Percentiles rank a stretch among this genome's conserved stretches.
Evolutionary conservation across 1,139 yeast genomes (phyloP).

Genomic region (Oligophagozyma castellii): DNA sequence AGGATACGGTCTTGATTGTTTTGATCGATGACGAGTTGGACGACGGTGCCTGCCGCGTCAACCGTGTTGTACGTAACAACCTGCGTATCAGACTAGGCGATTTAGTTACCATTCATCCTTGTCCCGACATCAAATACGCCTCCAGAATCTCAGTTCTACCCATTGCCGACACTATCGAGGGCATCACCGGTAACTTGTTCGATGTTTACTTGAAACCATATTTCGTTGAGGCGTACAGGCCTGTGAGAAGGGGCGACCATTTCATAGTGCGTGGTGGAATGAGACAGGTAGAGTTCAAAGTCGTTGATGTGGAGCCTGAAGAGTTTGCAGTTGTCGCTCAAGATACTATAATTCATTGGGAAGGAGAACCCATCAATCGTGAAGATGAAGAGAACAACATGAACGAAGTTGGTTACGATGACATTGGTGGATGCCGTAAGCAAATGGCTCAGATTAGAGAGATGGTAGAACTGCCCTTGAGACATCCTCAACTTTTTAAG

Average conservation of each 20-base stretch:
- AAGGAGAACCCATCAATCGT: slow-evolving; percentile 97
- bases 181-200: slow-evolving; percentile 92
- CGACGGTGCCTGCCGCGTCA: slow-evolving; percentile 87
- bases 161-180: slow-evolving; percentile 96
- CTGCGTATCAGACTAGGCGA: slow-evolving; percentile 91
- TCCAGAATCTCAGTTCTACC: slow-evolving; percentile 89
- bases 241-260: slow-evolving; percentile 94
- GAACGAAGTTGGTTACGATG: slow-evolving; percentile 96
- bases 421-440: slow-evolving; percentile 95
- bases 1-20: slow-evolving; percentile 94
- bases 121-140: slow-evolving; percentile 96
- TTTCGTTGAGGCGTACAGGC: slow-evolving; percentile 97
- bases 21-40: slow-evolving; percentile 94
- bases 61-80: slow-evolving; percentile 92
- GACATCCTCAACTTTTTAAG: slow-evolving; percentile 95
- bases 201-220: slow-evolving; percentile 96
- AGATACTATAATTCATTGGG: slow-evolving; percentile 95
- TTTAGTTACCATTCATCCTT: slow-evolving; percentile 79
- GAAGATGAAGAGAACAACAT: slow-evolving; percentile 84
- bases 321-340: slow-evolving; percentile 97
- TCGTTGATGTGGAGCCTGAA: slow-evolving; percentile 95
- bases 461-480: slow-evolving; percentile 87
- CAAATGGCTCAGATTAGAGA: slow-evolving; percentile 98
- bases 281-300: slow-evolving; percentile 98
- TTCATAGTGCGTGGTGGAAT: slow-evolving; percentile 96